phyloP scores from a whole-genome alignment of 441 rosid genomes.

The Jatropha multifida region DNA sequence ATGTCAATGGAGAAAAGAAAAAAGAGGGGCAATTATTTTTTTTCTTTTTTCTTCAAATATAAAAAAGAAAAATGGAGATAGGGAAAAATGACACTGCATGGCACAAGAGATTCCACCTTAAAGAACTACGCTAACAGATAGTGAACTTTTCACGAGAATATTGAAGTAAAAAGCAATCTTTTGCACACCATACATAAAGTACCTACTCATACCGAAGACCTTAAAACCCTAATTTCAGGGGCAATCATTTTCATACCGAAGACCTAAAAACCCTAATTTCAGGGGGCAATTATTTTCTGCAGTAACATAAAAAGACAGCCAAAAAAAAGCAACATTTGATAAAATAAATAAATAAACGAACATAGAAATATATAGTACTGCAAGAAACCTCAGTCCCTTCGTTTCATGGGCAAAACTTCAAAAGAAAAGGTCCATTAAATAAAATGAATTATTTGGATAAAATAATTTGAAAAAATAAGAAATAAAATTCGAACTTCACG shows the following conservation, averaged over 20 bases:
- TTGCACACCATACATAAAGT: background rate
- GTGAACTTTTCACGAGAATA: too few species aligned
- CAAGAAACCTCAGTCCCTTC: background rate
- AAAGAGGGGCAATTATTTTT: background rate
- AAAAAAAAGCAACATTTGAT: background rate
- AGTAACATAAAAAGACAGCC: background rate
- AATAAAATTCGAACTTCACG: background rate
- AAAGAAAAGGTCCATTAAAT: background rate
- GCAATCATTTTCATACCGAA: background rate
- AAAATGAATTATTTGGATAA: background rate
- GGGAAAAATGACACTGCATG: too few species aligned
- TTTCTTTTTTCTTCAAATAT: too few species aligned
- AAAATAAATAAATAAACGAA: background rate
- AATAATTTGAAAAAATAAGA: background rate
- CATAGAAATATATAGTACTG: background rate
- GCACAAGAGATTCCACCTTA: too few species aligned
- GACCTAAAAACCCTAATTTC: constrained; percentile 9
- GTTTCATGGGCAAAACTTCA: background rate
- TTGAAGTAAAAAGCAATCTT: background rate
- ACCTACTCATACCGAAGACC: background rate
- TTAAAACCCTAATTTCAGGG: constrained; percentile 9
- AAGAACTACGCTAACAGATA: too few species aligned
- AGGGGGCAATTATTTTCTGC: background rate
- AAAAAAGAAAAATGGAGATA: too few species aligned
- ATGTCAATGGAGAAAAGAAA: background rate